phyloP scores from a whole-genome alignment of 352 stramenopile species.

The Globisporangium heterothallicum region DNA sequence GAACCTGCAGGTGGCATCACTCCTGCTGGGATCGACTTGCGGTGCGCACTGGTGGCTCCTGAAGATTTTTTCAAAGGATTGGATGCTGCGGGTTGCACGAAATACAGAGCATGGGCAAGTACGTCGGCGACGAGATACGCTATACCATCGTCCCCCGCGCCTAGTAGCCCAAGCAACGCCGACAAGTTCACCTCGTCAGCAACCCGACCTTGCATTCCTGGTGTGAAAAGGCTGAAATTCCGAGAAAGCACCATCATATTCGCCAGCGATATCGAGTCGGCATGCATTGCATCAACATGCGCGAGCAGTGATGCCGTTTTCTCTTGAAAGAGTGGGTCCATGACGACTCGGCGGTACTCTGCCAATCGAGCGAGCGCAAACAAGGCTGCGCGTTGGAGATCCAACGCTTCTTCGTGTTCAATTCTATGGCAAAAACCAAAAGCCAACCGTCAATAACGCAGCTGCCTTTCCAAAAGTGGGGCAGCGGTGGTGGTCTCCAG shows the following conservation, averaged over 20 bases:
- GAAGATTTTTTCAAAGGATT: neutral
- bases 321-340: conserved; percentile 26
- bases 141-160: neutral
- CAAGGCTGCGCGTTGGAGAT: conserved; percentile 21
- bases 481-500: neutral
- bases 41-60: too few species aligned
- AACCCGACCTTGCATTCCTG: conserved; percentile 19
- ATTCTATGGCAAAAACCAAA: neutral
- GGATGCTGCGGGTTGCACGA: conserved; percentile 4
- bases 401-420: neutral
- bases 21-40: neutral
- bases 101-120: conserved; percentile 11
- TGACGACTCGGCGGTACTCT: conserved; percentile 19
- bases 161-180: conserved; percentile 5
- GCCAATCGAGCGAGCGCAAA: conserved; percentile 26
- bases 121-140: conserved; percentile 7
- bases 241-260: conserved; percentile 24
- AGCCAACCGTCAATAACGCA: neutral
- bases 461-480: neutral
- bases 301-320: conserved; percentile 18
- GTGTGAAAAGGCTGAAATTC: conserved; percentile 21
- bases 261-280: conserved; percentile 11
- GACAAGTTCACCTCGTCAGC: conserved; percentile 14
- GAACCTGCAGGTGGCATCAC: neutral
- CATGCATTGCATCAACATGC: neutral